These are phyloP conservation scores for Senna tora DNA, from an alignment of 306 rosid species.

Conservation along the genomic window DNA sequence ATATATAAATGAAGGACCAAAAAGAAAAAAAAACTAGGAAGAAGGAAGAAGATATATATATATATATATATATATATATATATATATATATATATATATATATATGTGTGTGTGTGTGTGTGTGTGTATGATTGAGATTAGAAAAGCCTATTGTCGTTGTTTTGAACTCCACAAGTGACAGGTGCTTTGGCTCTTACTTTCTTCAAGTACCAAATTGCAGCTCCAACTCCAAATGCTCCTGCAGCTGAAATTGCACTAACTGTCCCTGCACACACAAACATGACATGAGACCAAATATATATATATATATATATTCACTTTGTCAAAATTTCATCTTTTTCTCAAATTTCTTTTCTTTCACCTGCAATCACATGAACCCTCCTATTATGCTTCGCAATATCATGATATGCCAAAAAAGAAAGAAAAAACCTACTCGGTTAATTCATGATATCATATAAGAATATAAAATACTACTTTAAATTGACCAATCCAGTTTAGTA, in stretches of 20 bases:
- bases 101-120: too few relatives aligned
- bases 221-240: slow-evolving; percentile 83
- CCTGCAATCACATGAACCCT: slow-evolving; percentile 80
- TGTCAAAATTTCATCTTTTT: too few relatives aligned
- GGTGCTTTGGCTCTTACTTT: slow-evolving; percentile 83
- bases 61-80: too few relatives aligned
- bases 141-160: slow-evolving; percentile 85
- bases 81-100: too few relatives aligned
- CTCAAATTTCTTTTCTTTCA: slow-evolving; percentile 31
- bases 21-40: slow-evolving; percentile 6
- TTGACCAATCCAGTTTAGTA: too few relatives aligned
- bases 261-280: slow-evolving; percentile 68
- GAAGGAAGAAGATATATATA: slow-evolving; percentile 36
- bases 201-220: slow-evolving; percentile 73
- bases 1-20: slow-evolving; percentile 2
- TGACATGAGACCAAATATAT: too few relatives aligned
- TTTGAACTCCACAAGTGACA: slow-evolving; percentile 89
- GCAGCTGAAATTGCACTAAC: slow-evolving; percentile 72
- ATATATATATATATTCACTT: too few relatives aligned
- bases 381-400: slow-evolving; percentile 46
- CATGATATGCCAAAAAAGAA: slow-evolving; percentile 70
- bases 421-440: not conserved
- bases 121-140: too few relatives aligned
- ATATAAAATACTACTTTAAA: too few relatives aligned
- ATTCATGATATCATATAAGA: not conserved